Base-by-base conservation (phyloP, 495 filamentous ascomycete species). In the Penicillium manginii region DNA sequence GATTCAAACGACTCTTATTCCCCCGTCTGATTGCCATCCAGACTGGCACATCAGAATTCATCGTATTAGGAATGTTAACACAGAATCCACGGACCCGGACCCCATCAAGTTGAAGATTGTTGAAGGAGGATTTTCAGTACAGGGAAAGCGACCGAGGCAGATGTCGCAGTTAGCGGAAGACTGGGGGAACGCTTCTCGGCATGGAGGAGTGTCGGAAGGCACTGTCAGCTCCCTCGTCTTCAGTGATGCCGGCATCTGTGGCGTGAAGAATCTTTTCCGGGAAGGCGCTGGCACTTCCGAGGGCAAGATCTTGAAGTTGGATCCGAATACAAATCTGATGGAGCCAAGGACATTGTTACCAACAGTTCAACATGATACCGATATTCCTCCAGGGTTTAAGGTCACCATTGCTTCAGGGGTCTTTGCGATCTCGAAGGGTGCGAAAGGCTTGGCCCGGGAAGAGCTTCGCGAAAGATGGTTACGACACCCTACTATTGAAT, bases 311-410 rank as follows among this genome's bases (percentile, higher is more conserved):
- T 42, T 65, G 2, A 61, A 50, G 18, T 43, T 55, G 0, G 62
- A 65, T 26, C 62, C 62, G 19, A 65, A 61, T 40, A 58, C 62
- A 6, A 65, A 65, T 26, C 32, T 65, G 6, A 52, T 65, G 18
- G 45, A 59, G 35, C 50, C 62, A n/a, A 55, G 58, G n/a, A n/a
- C n/a, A n/a, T n/a, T n/a, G n/a, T n/a, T n/a, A n/a, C n/a, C n/a
- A n/a, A n/a, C n/a, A n/a, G n/a, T n/a, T n/a, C n/a, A n/a, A n/a
- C n/a, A n/a, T n/a, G n/a, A n/a, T n/a, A n/a, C n/a, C n/a, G n/a
- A n/a, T n/a, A n/a, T n/a, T n/a, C 23, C 4, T 4, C 23, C 23
- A 26, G 23, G 23, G 3, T 6, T 26, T 5, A 6, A 26, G 4
- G 23, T 6, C 23, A 26, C 23, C 23, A 26, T 6, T 26, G 3